phyloP scores from a whole-genome alignment of 306 rosid species.

The Sesbania bispinosa region DNA sequence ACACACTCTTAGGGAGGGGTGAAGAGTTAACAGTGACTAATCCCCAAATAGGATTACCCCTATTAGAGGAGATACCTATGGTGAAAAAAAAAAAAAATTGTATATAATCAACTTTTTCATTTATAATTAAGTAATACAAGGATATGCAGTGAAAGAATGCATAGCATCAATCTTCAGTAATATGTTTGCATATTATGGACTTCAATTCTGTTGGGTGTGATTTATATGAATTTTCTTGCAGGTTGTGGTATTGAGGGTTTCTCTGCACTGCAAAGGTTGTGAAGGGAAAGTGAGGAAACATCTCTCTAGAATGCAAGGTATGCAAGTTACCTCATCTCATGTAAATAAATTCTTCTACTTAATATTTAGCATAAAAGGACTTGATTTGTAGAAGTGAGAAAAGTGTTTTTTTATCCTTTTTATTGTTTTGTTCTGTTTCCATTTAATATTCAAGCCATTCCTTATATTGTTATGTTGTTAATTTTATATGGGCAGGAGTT shows the following conservation, averaged over 20 bases:
- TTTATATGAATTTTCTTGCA: conserved; percentile 30
- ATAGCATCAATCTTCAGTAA: not conserved
- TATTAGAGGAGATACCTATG: too few relatives aligned
- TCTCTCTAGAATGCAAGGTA: conserved; percentile 94
- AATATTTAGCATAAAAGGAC: too few relatives aligned
- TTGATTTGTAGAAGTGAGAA: not conserved
- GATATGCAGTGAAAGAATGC: not conserved
- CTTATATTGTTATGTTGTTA: not conserved
- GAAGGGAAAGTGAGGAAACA: conserved; percentile 92
- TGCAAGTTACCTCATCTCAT: not conserved
- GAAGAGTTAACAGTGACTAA: too few relatives aligned
- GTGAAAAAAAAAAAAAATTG: too few relatives aligned
- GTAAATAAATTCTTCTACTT: not conserved
- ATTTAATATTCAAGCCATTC: not conserved
- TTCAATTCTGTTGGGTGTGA: not conserved
- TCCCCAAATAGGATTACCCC: too few relatives aligned
- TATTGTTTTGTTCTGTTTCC: not conserved
- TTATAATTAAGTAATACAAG: too few relatives aligned
- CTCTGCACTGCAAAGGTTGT: conserved; percentile 94
- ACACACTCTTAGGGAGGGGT: too few relatives aligned
- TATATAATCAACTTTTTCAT: too few relatives aligned
- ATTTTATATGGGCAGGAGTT: conserved; percentile 61
- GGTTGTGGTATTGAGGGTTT: conserved; percentile 90
- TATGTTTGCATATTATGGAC: not conserved
- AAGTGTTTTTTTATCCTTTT: not conserved